phyloP scores from a whole-genome alignment of 495 filamentous ascomycete species.

The Penicillium canescens region DNA sequence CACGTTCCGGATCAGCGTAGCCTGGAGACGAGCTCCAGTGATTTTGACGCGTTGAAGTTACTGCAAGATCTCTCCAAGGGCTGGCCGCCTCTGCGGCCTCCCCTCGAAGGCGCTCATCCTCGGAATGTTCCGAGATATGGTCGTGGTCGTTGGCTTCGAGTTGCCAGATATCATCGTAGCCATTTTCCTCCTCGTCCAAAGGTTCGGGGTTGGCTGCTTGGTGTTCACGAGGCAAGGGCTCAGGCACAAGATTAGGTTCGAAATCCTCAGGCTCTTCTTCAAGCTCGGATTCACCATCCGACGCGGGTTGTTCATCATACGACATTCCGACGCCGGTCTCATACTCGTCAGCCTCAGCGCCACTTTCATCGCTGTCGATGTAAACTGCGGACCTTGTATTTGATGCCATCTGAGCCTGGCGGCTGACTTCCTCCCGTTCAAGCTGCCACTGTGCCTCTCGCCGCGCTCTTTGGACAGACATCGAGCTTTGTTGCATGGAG shows the following conservation, averaged over 20 bases:
- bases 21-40: conserved; percentile 30
- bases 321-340: background rate
- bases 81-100: conserved; percentile 4
- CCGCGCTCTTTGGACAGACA: conserved; percentile 4
- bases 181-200: conserved; percentile 31
- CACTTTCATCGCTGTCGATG: conserved; percentile 48
- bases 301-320: conserved; percentile 12
- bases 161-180: conserved; percentile 48
- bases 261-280: conserved; percentile 5
- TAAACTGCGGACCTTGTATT: conserved; percentile 50
- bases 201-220: conserved; percentile 8
- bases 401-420: conserved; percentile 44
- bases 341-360: conserved; percentile 5
- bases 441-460: conserved; percentile 50
- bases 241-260: background rate
- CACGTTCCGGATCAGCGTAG: conserved; percentile 30
- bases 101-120: conserved; percentile 7
- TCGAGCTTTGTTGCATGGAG: background rate
- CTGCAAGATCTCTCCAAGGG: conserved; percentile 14
- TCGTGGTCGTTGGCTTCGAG: conserved; percentile 42
- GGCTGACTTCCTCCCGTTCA: conserved; percentile 52
- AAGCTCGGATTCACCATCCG: conserved; percentile 19
- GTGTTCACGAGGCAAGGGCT: background rate
- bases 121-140: conserved; percentile 24
- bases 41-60: conserved; percentile 7